Evolutionary conservation across 768 basidiomycete genomes (phyloP).

Genomic region (Pleurotus platypus): DNA sequence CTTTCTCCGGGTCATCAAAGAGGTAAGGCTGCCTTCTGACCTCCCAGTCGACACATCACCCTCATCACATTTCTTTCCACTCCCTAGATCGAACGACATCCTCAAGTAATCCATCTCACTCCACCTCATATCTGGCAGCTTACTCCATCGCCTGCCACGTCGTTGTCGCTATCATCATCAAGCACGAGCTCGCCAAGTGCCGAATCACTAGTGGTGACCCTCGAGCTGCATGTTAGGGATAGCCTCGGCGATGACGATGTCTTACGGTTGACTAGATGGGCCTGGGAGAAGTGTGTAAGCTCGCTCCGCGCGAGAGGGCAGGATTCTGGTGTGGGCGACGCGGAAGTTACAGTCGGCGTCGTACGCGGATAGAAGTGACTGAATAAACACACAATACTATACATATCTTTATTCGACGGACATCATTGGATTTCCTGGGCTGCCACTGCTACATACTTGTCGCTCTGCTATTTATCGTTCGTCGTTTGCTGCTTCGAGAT

Average conservation of each 20-base stretch:
- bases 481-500: no score
- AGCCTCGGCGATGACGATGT: conserved; percentile 71
- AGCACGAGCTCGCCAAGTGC: background rate
- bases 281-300: conserved; percentile 60
- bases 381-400: no score
- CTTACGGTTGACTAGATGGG: conserved; percentile 70
- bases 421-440: no score
- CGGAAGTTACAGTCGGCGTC: conserved; percentile 73
- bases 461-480: no score
- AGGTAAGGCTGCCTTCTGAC: conserved; percentile 43
- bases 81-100: conserved; percentile 75
- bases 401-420: no score
- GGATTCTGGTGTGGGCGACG: conserved; percentile 38
- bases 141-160: conserved; percentile 36
- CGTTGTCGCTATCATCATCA: background rate
- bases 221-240: conserved; percentile 71
- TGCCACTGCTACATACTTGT: no score
- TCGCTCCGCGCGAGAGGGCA: conserved; percentile 40
- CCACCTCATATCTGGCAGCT: conserved; percentile 91
- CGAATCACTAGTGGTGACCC: conserved; percentile 62
- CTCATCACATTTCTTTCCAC: no score
- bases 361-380: conserved; percentile 39
- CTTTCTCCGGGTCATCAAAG: conserved; percentile 77
- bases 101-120: conserved; percentile 76
- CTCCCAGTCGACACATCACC: background rate